phyloP scores from a whole-genome alignment of 164 flowering plant genomes.

The Pachysandra terminalis region DNA sequence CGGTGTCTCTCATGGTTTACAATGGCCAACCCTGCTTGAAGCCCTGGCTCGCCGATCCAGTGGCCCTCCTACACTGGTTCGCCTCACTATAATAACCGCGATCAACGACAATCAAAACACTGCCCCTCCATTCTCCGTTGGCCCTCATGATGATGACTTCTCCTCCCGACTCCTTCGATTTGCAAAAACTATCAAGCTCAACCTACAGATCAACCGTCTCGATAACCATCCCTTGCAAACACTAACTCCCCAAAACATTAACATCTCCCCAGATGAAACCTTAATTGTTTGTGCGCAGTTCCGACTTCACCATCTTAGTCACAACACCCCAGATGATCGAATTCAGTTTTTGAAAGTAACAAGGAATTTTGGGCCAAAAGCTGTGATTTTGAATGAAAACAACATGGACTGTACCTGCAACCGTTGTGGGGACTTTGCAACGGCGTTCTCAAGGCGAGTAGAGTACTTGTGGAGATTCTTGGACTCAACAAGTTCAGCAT shows the following conservation, averaged over 20 bases:
- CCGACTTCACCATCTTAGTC: constrained; percentile 57
- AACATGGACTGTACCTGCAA: constrained; percentile 55
- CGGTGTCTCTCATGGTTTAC: constrained; percentile 81
- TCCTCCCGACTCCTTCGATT: constrained; percentile 45
- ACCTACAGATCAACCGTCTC: constrained; percentile 48
- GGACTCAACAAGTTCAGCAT: constrained; percentile 72
- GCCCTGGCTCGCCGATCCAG: constrained; percentile 51
- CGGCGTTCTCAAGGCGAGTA: constrained; percentile 47
- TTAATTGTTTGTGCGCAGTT: constrained; percentile 66
- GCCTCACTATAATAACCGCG: constrained; percentile 51
- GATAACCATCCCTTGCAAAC: constrained; percentile 41
- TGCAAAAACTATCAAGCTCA: constrained; percentile 53
- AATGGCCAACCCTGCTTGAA: constrained; percentile 83
- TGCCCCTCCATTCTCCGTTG: constrained; percentile 48
- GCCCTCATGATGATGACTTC: constrained; percentile 55
- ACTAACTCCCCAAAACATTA: constrained; percentile 33
- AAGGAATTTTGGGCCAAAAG: constrained; percentile 48
- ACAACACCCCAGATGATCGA: constrained; percentile 42
- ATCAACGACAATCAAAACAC: constrained; percentile 16
- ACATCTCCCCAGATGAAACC: constrained; percentile 38
- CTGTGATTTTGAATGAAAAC: constrained; percentile 61
- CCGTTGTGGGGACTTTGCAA: constrained; percentile 48
- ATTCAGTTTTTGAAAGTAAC: constrained; percentile 36
- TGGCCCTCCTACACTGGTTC: constrained; percentile 63
- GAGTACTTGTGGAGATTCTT: constrained; percentile 69